Conservation (phyloP, 1,139 yeast species). For the Taphrina pruni region DNA sequence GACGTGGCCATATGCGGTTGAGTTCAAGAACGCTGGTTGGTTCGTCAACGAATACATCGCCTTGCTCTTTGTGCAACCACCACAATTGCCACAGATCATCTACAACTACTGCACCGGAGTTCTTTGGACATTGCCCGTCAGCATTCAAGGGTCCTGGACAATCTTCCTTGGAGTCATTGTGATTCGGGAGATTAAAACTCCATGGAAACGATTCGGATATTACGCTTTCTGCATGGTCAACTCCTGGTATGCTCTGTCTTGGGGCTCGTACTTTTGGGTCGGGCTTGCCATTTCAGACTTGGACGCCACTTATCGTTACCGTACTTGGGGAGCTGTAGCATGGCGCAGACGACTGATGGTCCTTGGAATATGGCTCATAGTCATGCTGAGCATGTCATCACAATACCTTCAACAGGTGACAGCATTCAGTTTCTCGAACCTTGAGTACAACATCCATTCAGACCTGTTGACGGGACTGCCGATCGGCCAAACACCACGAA, state of each 20-base stretch:
- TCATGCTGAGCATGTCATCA: conserved; percentile 22
- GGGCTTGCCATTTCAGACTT: conserved; percentile 38
- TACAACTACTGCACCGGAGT: conserved; percentile 41
- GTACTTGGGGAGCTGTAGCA: conserved; percentile 25
- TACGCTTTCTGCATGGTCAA: conserved; percentile 29
- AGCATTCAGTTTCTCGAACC: conserved; percentile 21
- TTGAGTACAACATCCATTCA: conserved; percentile 30
- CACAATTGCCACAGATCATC: conserved; percentile 33
- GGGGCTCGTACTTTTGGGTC: conserved; percentile 39
- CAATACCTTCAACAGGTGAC: conserved; percentile 31
- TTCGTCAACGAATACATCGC: conserved; percentile 37
- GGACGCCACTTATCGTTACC: conserved; percentile 28
- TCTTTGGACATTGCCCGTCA: conserved; percentile 36
- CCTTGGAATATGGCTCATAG: neutral
- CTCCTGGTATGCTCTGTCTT: conserved; percentile 36
- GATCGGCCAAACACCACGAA: conserved; percentile 20
- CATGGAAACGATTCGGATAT: conserved; percentile 38
- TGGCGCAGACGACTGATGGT: conserved; percentile 18
- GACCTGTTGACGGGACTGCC: conserved; percentile 34
- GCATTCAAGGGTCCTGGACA: conserved; percentile 38
- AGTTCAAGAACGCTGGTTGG: conserved; percentile 37
- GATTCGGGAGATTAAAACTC: conserved; percentile 32
- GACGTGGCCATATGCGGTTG: conserved; percentile 36
- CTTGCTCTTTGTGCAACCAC: conserved; percentile 27
- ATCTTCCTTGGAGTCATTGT: conserved; percentile 39